Percentiles rank a stretch among this genome's conserved stretches.
Evolutionary conservation across 1,139 yeast species (phyloP).

Genomic region (Suhomyces bribrorum): DNA sequence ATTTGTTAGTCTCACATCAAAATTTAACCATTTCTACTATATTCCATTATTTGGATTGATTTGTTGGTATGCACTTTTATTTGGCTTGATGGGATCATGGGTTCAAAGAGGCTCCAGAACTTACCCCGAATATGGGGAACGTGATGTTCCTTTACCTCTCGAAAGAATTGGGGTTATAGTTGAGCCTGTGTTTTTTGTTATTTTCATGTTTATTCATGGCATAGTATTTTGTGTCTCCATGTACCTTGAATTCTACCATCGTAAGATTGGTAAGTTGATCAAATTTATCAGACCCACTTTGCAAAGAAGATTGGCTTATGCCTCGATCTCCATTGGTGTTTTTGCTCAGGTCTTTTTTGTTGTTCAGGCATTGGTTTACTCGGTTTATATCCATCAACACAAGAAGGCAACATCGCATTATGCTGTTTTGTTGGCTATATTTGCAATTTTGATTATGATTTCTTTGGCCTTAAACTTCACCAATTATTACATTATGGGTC

Average conservation of each 20-base stretch:
- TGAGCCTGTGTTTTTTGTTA: slow-evolving; percentile 27
- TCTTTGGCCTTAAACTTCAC: slow-evolving; percentile 27
- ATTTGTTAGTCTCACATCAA: slow-evolving; percentile 21
- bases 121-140: slow-evolving; percentile 23
- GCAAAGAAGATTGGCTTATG: slow-evolving; percentile 30
- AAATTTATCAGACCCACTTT: slow-evolving; percentile 30
- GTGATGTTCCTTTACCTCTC: slow-evolving; percentile 20
- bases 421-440: slow-evolving; percentile 27
- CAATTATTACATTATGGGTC: slow-evolving; percentile 36
- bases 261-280: slow-evolving; percentile 34
- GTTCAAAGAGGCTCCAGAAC: slow-evolving; percentile 21
- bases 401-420: slow-evolving; percentile 25
- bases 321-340: slow-evolving; percentile 26
- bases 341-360: slow-evolving; percentile 29
- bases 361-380: slow-evolving; percentile 25
- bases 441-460: slow-evolving; percentile 25
- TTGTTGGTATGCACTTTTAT: slow-evolving; percentile 30
- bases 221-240: slow-evolving; percentile 28
- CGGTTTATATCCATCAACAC: slow-evolving; percentile 23
- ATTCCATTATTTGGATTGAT: slow-evolving; percentile 31
- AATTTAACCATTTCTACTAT: slow-evolving; percentile 30
- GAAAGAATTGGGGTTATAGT: slow-evolving; percentile 32
- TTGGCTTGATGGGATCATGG: slow-evolving; percentile 29
- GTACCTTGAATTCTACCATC: slow-evolving; percentile 33
- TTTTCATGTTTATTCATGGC: slow-evolving; percentile 27